Evolutionary conservation across 371 early-diverging fungal species (phyloP).

Genomic region (Zopfochytrium polystomum): DNA sequence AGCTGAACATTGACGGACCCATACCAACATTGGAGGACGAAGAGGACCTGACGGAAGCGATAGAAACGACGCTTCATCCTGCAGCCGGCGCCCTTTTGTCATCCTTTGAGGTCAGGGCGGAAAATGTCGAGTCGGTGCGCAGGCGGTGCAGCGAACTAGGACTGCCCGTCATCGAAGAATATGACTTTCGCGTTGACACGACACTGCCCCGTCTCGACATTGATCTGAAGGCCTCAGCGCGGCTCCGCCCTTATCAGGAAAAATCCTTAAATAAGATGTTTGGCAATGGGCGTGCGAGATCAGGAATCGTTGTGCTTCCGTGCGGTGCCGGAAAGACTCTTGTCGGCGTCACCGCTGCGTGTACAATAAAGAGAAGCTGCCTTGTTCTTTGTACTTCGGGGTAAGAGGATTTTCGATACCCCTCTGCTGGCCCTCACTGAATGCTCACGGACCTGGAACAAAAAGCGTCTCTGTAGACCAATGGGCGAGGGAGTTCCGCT

Average conservation of each 20-base stretch:
- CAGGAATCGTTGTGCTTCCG: conserved; percentile 99
- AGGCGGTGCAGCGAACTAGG: conserved; percentile 94
- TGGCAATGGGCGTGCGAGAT: conserved; percentile 95
- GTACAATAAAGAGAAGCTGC: conserved; percentile 95
- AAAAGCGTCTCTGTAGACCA: conserved; percentile 93
- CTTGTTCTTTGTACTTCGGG: conserved; percentile 98
- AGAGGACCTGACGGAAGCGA: too few species aligned
- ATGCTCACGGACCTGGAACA: too few species aligned
- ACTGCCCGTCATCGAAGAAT: conserved; percentile 98
- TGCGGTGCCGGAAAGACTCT: conserved; percentile 99
- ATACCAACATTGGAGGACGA: too few species aligned
- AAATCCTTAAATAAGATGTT: conserved; percentile 99
- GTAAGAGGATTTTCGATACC: too few species aligned
- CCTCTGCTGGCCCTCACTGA: too few species aligned
- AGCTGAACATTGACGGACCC: too few species aligned
- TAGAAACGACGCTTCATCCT: too few species aligned
- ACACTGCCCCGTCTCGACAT: conserved; percentile 85
- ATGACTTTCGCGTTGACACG: conserved; percentile 96
- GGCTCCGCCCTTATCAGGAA: conserved; percentile 98
- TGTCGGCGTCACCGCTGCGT: conserved; percentile 99
- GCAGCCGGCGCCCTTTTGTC: conserved; percentile 26
- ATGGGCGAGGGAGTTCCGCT: conserved; percentile 96
- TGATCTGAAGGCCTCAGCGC: conserved; percentile 94
- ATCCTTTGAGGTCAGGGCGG: conserved; percentile 82
- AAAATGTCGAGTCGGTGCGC: conserved; percentile 84